These are phyloP conservation scores for Acacia concinna DNA, from an alignment of 331 rosid species.

Conservation along the genomic window DNA sequence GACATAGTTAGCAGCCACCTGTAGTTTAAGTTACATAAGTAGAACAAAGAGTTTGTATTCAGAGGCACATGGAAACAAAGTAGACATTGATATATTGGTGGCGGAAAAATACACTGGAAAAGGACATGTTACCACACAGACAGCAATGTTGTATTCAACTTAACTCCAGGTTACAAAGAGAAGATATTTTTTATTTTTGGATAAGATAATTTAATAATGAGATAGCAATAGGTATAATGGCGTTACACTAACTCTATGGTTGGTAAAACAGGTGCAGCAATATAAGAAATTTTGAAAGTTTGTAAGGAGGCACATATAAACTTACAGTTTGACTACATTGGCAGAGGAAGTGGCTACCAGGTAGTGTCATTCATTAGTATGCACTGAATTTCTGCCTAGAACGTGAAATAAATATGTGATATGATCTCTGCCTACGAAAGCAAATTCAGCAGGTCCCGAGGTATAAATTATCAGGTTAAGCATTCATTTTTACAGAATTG, in stretches of 20 bases:
- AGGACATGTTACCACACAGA: conserved; percentile 1
- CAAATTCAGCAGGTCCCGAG: conserved; percentile 16
- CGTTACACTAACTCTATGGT: neutral
- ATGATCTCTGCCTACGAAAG: neutral
- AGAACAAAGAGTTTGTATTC: neutral
- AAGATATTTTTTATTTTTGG: neutral
- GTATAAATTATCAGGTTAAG: neutral
- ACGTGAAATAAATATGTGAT: neutral
- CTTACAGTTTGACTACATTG: neutral
- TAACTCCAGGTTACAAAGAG: conserved; percentile 7
- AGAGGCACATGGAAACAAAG: conserved; percentile 22
- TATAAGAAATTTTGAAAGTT: conserved; percentile 5
- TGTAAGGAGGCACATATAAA: neutral
- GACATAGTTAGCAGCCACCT: conserved; percentile 96
- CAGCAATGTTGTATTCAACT: conserved; percentile 4
- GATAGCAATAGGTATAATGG: neutral
- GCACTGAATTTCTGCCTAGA: conserved; percentile 10
- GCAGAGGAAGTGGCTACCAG: neutral
- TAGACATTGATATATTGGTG: neutral
- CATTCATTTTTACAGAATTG: conserved; percentile 9
- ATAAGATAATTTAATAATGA: conserved; percentile 18
- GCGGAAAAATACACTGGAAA: conserved; percentile 12
- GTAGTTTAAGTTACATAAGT: conserved; percentile 26
- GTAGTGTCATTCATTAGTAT: conserved; percentile 6
- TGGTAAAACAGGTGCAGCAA: conserved; percentile 14